Conservation (phyloP, 2,329 filamentous ascomycete genomes). For the Mycosphaerella arachidis region DNA sequence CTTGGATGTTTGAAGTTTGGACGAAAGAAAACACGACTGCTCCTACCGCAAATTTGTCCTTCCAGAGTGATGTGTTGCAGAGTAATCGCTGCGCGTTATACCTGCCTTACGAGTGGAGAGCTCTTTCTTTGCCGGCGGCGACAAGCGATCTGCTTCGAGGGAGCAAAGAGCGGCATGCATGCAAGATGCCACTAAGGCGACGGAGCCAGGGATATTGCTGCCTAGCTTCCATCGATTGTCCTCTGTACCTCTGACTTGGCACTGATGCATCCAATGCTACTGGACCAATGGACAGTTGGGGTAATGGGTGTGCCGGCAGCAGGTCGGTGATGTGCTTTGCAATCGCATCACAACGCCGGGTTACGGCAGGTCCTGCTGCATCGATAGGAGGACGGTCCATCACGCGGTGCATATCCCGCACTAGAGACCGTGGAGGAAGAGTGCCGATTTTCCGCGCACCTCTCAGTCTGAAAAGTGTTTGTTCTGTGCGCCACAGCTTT, state of each 20-base stretch:
- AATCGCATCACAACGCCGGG: background rate
- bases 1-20: background rate
- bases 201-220: background rate
- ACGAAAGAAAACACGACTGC: background rate
- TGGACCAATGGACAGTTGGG: background rate
- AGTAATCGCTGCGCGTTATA: background rate
- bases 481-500: constrained; percentile 3
- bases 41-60: background rate
- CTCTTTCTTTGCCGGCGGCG: background rate
- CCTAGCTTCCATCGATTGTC: background rate
- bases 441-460: background rate
- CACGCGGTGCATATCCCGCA: constrained; percentile 2
- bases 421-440: background rate
- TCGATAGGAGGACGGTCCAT: background rate
- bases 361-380: background rate
- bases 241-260: background rate
- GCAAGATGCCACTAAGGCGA: background rate
- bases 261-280: background rate
- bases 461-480: background rate
- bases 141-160: background rate
- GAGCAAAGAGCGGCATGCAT: constrained; percentile 5
- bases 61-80: background rate
- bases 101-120: background rate
- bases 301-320: background rate
- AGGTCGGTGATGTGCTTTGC: background rate